phyloP scores from a whole-genome alignment of 331 rosid species.

The Acacia concinna region DNA sequence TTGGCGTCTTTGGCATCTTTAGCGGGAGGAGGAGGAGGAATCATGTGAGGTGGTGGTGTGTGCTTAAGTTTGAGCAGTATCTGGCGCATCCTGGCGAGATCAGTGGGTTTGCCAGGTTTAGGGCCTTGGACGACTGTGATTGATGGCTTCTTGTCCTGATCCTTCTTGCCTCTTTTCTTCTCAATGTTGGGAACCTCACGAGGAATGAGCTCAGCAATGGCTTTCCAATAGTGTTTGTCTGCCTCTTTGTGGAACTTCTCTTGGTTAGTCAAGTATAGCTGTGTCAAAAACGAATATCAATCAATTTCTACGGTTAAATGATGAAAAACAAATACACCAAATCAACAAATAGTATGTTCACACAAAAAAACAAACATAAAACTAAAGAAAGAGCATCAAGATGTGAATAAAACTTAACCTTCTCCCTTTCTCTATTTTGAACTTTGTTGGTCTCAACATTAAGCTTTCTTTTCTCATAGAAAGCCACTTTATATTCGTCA shows the following conservation, averaged over 20 bases:
- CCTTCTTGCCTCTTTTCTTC: slow-evolving; percentile 95
- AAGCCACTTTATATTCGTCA: slow-evolving; percentile 74
- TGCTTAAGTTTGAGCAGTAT: slow-evolving; percentile 91
- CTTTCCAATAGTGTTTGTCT: slow-evolving; percentile 94
- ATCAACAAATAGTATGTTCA: neutral
- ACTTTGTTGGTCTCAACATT: slow-evolving; percentile 83
- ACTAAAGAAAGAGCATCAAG: neutral
- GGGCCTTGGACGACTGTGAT: slow-evolving; percentile 92
- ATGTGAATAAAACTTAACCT: slow-evolving; percentile 52
- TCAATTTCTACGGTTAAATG: slow-evolving; percentile 6
- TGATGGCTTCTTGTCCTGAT: slow-evolving; percentile 91
- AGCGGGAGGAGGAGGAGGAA: slow-evolving; percentile 85
- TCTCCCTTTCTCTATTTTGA: slow-evolving; percentile 91
- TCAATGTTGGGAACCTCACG: slow-evolving; percentile 91
- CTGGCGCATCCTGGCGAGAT: slow-evolving; percentile 90
- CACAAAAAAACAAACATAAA: neutral
- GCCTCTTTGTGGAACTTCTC: slow-evolving; percentile 98
- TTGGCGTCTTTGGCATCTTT: slow-evolving; percentile 76
- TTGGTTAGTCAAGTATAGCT: slow-evolving; percentile 75
- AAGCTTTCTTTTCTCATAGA: slow-evolving; percentile 94
- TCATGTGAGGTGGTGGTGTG: slow-evolving; percentile 97
- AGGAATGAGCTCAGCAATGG: slow-evolving; percentile 95
- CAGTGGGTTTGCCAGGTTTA: slow-evolving; percentile 97
- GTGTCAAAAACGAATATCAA: slow-evolving; percentile 34
- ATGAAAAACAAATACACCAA: neutral